A percentile compares a stretch with the other conserved stretches of the same genome.
Evolutionary conservation across 2,329 filamentous ascomycete species (phyloP).

Genomic region (Fusarium sp.): DNA sequence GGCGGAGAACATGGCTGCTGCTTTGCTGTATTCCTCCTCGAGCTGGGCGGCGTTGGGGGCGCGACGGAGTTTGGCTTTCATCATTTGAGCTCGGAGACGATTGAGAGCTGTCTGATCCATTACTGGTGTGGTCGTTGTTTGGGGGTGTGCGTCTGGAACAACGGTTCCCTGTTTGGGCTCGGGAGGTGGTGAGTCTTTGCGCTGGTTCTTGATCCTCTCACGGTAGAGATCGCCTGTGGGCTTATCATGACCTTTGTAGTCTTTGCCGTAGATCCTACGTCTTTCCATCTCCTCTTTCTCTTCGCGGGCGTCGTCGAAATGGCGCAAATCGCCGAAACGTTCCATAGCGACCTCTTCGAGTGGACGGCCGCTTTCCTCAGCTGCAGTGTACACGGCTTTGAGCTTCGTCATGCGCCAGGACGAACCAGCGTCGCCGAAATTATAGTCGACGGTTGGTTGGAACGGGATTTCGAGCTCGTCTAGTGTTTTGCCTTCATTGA

Average conservation of each 20-base stretch:
- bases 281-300: conserved; percentile 92
- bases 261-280: conserved; percentile 83
- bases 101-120: conserved; percentile 87
- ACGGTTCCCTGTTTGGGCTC: conserved; percentile 65
- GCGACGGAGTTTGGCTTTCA: conserved; percentile 91
- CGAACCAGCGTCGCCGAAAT: conserved; percentile 88
- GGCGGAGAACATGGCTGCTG: conserved; percentile 69
- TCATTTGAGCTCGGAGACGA: conserved; percentile 89
- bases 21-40: conserved; percentile 85
- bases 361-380: conserved; percentile 76
- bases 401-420: conserved; percentile 98
- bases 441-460: conserved; percentile 75
- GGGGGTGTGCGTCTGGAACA: conserved; percentile 63
- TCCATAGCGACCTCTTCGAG: conserved; percentile 88
- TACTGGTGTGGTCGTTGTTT: conserved; percentile 45
- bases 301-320: conserved; percentile 93
- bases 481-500: conserved; percentile 64
- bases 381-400: conserved; percentile 83
- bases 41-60: conserved; percentile 80
- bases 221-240: conserved; percentile 88
- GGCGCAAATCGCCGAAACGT: conserved; percentile 81
- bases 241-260: conserved; percentile 86
- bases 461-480: conserved; percentile 56
- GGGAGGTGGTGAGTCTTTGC: conserved; percentile 51
- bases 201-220: conserved; percentile 75